Evolutionary conservation across 176 grass and related monocot genomes (phyloP), one percentile per base, ranked within the genome.

Genomic region (Tillandsia leiboldiana): DNA sequence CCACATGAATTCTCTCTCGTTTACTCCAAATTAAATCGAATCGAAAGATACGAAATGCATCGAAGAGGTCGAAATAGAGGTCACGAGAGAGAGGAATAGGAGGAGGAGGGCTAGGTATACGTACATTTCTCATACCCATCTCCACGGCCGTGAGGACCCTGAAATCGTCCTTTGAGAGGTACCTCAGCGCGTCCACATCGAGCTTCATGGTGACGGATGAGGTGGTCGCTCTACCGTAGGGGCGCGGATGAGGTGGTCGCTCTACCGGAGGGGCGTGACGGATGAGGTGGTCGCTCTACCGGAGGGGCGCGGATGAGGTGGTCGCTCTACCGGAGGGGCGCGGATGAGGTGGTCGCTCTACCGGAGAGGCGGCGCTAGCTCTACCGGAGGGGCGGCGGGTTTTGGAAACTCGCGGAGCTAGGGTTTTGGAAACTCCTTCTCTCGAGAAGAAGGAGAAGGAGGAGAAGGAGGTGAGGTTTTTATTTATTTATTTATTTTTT

Each of bases 121-220:
- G 67, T 87, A 96, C 92, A 64, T 92, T 96, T 49, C 88, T 85
- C 93, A 96, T 96, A 79, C 93, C 93, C 88, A 96, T 85, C 86
- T 96, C 88, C 9, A 89, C 84, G 28, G 83, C 86, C 14, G 88
- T 92, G 58, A 96, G 93, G 71, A 97, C 86, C 15, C 89, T 77
- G 82, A 97, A 92, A 69, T 92, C 93, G 0, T 97, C 93, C 83
- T 87, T 97, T 9, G 77, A 57, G 50, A 97, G 89, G 78, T 92
- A 97, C 51, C 89, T 80, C 23, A 97, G 73, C 9, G 83, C 86
- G 86, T 97, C 79, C 12, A 92, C 86, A 64, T 97, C 84, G 12
- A 97, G 83, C 89, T 92, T 97, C 93, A 97, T 97, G 13, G 66
- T 15, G n/a, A 10, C 17, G 56, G 56, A 18, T 18, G 54, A 58